Conservation (phyloP, 371 early-diverging fungal genomes). For the Apophysomyces ossiformis region DNA sequence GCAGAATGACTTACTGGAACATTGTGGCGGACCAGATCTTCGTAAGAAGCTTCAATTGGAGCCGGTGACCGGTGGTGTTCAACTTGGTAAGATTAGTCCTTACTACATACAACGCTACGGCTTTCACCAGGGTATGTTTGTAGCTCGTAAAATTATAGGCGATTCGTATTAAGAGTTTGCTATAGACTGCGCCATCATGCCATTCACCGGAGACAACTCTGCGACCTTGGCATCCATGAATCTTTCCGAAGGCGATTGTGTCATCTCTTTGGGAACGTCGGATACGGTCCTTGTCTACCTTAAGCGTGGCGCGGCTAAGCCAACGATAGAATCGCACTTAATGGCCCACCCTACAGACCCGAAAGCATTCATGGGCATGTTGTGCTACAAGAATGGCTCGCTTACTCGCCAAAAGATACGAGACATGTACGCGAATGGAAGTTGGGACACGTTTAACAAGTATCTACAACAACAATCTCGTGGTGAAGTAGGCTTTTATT, state of each 20-base stretch:
- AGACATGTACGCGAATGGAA: conserved; percentile 51
- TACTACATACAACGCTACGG: conserved; percentile 63
- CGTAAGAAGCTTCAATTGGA: conserved; percentile 45
- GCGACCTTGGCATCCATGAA: conserved; percentile 73
- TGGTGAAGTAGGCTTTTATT: conserved; percentile 69
- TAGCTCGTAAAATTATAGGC: neutral
- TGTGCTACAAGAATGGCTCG: conserved; percentile 87
- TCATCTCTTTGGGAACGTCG: conserved; percentile 81
- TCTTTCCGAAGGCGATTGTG: conserved; percentile 58
- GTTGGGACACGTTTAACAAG: conserved; percentile 67
- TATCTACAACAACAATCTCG: conserved; percentile 34
- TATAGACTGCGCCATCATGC: conserved; percentile 62
- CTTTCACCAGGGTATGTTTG: conserved; percentile 55
- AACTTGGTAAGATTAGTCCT: conserved; percentile 42
- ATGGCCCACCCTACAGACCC: conserved; percentile 75
- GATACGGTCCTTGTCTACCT: conserved; percentile 78
- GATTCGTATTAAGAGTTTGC: neutral
- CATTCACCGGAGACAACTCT: conserved; percentile 89
- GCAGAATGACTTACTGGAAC: conserved; percentile 47
- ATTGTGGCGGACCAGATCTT: conserved; percentile 51
- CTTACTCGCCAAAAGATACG: conserved; percentile 75
- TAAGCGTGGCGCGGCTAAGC: conserved; percentile 44
- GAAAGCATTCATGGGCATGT: conserved; percentile 71
- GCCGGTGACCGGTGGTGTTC: conserved; percentile 44
- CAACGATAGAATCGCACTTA: conserved; percentile 63